Conservation (phyloP, 768 basidiomycete species). For the Trametes gibbosa region DNA sequence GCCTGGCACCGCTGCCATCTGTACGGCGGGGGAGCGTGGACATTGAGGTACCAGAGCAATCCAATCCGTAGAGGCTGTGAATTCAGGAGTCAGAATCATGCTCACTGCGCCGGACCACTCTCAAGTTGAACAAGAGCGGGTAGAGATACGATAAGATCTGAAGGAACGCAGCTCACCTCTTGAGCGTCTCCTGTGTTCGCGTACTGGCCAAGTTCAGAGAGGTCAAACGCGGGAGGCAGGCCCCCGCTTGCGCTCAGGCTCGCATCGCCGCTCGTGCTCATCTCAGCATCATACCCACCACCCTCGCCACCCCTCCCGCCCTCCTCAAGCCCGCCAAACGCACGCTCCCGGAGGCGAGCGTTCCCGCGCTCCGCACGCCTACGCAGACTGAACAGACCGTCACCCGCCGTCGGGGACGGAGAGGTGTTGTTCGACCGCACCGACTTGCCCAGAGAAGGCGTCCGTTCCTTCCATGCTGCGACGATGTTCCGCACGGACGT, state of each 20-base stretch:
- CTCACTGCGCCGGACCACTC: conserved; percentile 6
- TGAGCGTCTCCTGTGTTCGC: conserved; percentile 37
- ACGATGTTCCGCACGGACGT: conserved; percentile 75
- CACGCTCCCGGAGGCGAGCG: conserved; percentile 23
- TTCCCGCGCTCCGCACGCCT: conserved; percentile 38
- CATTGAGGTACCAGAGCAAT: conserved; percentile 88
- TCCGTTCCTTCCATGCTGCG: conserved; percentile 76
- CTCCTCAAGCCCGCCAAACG: conserved; percentile 16
- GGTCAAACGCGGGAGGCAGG: conserved; percentile 46
- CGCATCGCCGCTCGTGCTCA: conserved; percentile 32
- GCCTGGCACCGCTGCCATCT: conserved; percentile 82
- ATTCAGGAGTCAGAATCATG: conserved; percentile 2
- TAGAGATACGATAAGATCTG: conserved; percentile 6
- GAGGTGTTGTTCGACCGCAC: conserved; percentile 16
- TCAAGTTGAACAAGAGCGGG: not conserved
- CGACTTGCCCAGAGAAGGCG: conserved; percentile 40
- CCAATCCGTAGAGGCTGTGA: conserved; percentile 84
- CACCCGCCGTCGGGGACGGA: conserved; percentile 27
- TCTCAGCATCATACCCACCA: conserved; percentile 9
- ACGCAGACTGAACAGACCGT: conserved; percentile 54
- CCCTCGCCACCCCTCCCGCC: conserved; percentile 4
- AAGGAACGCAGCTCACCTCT: conserved; percentile 38
- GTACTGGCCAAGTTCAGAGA: conserved; percentile 44
- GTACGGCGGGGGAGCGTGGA: conserved; percentile 78
- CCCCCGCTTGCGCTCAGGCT: conserved; percentile 32